Conservation (phyloP, 2,329 filamentous ascomycete species). For the Diaporthe amygdali region DNA sequence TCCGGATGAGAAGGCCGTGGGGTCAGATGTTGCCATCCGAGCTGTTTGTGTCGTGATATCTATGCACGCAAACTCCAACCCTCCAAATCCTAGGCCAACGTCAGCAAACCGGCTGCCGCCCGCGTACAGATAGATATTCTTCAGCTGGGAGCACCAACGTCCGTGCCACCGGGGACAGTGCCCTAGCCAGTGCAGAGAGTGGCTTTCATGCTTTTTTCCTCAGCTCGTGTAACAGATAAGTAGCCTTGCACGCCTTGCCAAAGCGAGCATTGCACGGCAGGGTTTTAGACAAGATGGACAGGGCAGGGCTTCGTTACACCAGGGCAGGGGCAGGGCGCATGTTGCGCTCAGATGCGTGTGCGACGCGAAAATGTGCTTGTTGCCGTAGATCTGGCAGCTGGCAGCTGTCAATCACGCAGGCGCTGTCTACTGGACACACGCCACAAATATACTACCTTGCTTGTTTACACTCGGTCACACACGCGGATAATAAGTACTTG, state of each 20-base stretch:
- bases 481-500: not conserved
- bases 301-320: not conserved
- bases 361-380: not conserved
- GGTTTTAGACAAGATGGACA: not conserved
- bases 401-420: conserved; percentile 5
- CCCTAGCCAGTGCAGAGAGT: not conserved
- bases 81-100: not conserved
- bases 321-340: not conserved
- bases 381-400: conserved; percentile 6
- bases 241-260: too few species aligned
- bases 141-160: too few species aligned
- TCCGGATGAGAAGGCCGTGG: not conserved
- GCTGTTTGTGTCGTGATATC: not conserved
- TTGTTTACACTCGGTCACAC: not conserved
- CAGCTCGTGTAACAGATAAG: not conserved
- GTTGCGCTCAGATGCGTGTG: not conserved
- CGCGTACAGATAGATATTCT: not conserved
- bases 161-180: not conserved
- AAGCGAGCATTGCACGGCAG: not conserved
- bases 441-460: not conserved
- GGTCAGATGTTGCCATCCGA: not conserved
- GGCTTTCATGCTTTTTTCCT: not conserved
- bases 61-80: not conserved
- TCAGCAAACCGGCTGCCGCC: not conserved
- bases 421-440: not conserved